Evolutionary conservation across 192 early-diverging fungal species (phyloP).

Genomic region (Coemansia brasiliensis): DNA sequence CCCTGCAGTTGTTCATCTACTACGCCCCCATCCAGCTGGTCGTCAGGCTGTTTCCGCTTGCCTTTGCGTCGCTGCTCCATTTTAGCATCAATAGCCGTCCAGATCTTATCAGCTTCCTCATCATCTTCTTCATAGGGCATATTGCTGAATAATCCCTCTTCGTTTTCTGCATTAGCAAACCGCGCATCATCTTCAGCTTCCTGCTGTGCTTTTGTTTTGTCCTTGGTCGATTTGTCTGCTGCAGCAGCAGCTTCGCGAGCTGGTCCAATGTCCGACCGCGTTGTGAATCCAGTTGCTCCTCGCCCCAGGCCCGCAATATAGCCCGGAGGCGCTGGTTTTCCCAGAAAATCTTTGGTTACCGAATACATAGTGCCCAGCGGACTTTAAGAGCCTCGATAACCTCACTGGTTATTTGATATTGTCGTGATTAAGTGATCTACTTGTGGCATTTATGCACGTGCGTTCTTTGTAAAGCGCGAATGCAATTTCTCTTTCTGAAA

Average conservation of each 20-base stretch:
- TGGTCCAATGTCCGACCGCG: slow-evolving; percentile 95
- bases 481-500: background rate
- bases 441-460: no score
- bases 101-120: slow-evolving; percentile 95
- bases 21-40: slow-evolving; percentile 66
- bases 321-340: slow-evolving; percentile 88
- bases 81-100: slow-evolving; percentile 81
- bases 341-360: slow-evolving; percentile 83
- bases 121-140: slow-evolving; percentile 94
- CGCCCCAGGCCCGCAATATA: slow-evolving; percentile 97
- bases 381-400: no score
- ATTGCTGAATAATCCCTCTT: slow-evolving; percentile 84
- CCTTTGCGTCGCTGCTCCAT: slow-evolving; percentile 84
- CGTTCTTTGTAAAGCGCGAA: background rate
- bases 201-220: background rate
- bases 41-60: slow-evolving; percentile 67
- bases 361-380: slow-evolving; percentile 24
- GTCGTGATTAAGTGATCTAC: background rate
- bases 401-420: background rate
- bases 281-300: slow-evolving; percentile 97
- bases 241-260: slow-evolving; percentile 71
- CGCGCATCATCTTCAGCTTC: slow-evolving; percentile 12
- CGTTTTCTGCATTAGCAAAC: slow-evolving; percentile 91
- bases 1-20: slow-evolving; percentile 91
- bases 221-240: slow-evolving; percentile 4